Evolutionary conservation across 2,329 filamentous ascomycete genomes (phyloP).

Genomic region (Pseudogymnoascus sp.): DNA sequence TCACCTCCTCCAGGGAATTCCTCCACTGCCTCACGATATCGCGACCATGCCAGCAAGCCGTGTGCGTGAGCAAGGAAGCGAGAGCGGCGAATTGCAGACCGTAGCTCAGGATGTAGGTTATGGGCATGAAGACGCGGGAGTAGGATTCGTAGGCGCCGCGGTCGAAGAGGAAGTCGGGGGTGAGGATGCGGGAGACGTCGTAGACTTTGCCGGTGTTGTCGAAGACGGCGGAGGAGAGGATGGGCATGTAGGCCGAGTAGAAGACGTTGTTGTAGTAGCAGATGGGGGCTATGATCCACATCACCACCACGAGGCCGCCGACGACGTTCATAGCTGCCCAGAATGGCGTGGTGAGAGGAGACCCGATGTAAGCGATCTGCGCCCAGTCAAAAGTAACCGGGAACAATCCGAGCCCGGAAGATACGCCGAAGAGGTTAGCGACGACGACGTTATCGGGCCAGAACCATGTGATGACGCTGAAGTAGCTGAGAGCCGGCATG

Average conservation of each 20-base stretch:
- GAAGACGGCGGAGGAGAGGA: slow-evolving; percentile 75
- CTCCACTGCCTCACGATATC: slow-evolving; percentile 75
- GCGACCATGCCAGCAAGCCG: slow-evolving; percentile 72
- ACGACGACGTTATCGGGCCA: slow-evolving; percentile 79
- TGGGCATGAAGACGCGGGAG: slow-evolving; percentile 75
- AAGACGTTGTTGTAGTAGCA: slow-evolving; percentile 74
- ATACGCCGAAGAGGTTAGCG: slow-evolving; percentile 77
- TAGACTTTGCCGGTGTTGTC: slow-evolving; percentile 77
- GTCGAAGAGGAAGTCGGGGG: slow-evolving; percentile 70
- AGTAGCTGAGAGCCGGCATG: slow-evolving; percentile 79
- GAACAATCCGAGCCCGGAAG: slow-evolving; percentile 76
- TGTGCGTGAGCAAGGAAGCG: slow-evolving; percentile 72
- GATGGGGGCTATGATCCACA: slow-evolving; percentile 76
- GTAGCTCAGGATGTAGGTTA: slow-evolving; percentile 82
- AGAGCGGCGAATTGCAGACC: slow-evolving; percentile 79
- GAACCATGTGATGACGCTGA: slow-evolving; percentile 84
- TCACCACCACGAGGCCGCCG: slow-evolving; percentile 69
- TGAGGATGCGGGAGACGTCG: slow-evolving; percentile 73
- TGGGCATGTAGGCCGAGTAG: slow-evolving; percentile 78
- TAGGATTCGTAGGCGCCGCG: slow-evolving; percentile 69
- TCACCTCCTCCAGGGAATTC: slow-evolving; percentile 57
- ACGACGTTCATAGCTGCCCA: slow-evolving; percentile 83
- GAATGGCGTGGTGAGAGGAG: slow-evolving; percentile 73
- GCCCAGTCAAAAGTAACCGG: slow-evolving; percentile 89
- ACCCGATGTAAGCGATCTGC: slow-evolving; percentile 77